Conservation (phyloP, 2,329 filamentous ascomycete genomes). For the Thielaviopsis cerberus region DNA sequence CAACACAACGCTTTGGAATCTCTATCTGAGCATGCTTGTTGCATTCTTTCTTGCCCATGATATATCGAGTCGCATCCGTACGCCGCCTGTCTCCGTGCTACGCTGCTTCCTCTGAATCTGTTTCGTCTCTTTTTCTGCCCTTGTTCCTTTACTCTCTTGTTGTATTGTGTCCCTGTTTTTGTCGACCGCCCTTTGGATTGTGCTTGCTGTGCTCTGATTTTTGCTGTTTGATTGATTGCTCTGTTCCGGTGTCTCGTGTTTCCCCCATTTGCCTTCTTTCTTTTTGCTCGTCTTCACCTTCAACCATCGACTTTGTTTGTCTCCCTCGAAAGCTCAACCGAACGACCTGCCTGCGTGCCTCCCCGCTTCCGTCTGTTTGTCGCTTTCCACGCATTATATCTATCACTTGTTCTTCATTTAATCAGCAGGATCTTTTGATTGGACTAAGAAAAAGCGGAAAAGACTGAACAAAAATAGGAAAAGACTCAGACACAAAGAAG, state of each 20-base stretch:
- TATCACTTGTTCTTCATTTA: too few relatives aligned
- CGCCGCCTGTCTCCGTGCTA: neutral
- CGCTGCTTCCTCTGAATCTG: neutral
- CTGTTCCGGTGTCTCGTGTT: neutral
- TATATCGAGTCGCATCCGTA: neutral
- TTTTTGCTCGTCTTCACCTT: neutral
- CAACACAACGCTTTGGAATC: too few relatives aligned
- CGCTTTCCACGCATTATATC: too few relatives aligned
- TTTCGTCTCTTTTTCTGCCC: neutral
- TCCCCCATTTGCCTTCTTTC: neutral
- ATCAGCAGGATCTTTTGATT: too few relatives aligned
- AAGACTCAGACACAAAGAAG: neutral
- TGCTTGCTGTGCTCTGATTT: neutral
- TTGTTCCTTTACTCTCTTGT: too few relatives aligned
- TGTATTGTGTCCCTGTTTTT: too few relatives aligned
- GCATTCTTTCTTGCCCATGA: too few relatives aligned
- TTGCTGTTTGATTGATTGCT: neutral
- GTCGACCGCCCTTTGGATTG: neutral
- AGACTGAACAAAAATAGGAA: neutral
- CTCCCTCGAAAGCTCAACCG: neutral
- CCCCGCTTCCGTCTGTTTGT: neutral
- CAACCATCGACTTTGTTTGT: neutral
- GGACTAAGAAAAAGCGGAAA: neutral
- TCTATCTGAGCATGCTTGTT: too few relatives aligned
- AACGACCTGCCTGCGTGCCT: neutral